Percentiles rank a stretch among this genome's conserved stretches.
Evolutionary conservation across 148 eudicot genomes (phyloP).

Genomic region (Silene latifolia): DNA sequence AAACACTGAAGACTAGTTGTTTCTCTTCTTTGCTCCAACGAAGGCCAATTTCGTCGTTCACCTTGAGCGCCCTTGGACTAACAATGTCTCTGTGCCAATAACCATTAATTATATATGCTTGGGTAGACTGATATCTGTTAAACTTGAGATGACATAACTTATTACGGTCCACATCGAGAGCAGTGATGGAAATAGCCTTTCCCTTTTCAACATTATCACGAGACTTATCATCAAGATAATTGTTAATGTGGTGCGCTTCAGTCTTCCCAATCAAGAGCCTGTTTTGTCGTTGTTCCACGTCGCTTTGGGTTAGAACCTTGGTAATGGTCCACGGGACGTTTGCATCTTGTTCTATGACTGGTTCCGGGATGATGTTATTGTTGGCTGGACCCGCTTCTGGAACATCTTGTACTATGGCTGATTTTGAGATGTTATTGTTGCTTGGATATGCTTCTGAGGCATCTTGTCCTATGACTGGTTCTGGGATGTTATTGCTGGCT

Average conservation of each 20-base stretch:
- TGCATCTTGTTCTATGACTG: neutral
- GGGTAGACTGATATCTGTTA: neutral
- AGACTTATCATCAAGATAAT: neutral
- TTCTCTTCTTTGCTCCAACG: neutral
- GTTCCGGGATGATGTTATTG: constrained; percentile 1
- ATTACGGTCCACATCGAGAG: neutral
- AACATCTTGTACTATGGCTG: neutral
- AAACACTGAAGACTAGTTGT: neutral
- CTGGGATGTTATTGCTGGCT: neutral
- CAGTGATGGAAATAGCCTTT: neutral
- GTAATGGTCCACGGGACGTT: neutral
- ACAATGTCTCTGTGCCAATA: neutral
- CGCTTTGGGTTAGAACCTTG: neutral
- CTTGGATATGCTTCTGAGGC: neutral
- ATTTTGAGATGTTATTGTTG: neutral
- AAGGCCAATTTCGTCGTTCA: neutral
- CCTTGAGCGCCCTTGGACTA: neutral
- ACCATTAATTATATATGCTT: neutral
- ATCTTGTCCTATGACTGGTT: neutral
- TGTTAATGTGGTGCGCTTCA: neutral
- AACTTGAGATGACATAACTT: neutral
- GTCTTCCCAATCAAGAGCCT: neutral
- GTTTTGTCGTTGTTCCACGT: neutral
- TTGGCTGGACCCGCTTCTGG: neutral
- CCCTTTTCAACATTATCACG: neutral